phyloP scores from a whole-genome alignment of 2,329 filamentous ascomycete species.

The Penicillium italicum region DNA sequence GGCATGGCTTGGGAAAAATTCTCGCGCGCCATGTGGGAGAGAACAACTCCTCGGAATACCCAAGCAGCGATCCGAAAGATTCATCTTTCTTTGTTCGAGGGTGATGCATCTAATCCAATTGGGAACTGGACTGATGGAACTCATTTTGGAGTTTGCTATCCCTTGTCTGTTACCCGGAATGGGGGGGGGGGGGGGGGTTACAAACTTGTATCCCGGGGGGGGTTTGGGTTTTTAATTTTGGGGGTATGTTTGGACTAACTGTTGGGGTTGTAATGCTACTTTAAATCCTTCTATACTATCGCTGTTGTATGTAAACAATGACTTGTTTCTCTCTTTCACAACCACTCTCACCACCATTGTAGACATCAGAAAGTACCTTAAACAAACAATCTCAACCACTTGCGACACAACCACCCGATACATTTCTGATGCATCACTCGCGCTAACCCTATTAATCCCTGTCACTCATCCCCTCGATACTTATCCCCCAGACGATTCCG shows the following conservation, averaged over 20 bases:
- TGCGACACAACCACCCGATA: background rate
- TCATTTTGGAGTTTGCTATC: constrained; percentile 9
- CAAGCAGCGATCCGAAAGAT: constrained; percentile 8
- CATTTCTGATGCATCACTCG: constrained; percentile 4
- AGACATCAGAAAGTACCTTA: background rate
- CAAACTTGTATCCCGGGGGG: constrained; percentile 23
- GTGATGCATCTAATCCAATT: background rate
- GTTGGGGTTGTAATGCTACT: background rate
- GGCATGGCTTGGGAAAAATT: constrained; percentile 19
- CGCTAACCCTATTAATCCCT: background rate
- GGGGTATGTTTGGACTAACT: background rate
- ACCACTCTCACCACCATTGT: background rate
- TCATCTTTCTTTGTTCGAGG: constrained; percentile 16
- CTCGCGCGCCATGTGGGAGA: constrained; percentile 22
- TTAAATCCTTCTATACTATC: background rate
- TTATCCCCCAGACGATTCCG: constrained; percentile 6
- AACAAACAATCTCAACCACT: background rate
- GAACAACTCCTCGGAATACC: background rate
- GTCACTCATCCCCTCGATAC: background rate
- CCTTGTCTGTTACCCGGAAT: constrained; percentile 19
- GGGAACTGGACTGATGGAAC: constrained; percentile 1
- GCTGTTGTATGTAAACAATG: too few species aligned
- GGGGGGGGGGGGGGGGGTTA: constrained; percentile 15
- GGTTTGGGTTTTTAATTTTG: background rate
- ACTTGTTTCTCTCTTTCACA: background rate